These are phyloP conservation scores for Stromatinia cepivora DNA, from an alignment of 2,329 filamentous ascomycete species.

Conservation along the genomic window DNA sequence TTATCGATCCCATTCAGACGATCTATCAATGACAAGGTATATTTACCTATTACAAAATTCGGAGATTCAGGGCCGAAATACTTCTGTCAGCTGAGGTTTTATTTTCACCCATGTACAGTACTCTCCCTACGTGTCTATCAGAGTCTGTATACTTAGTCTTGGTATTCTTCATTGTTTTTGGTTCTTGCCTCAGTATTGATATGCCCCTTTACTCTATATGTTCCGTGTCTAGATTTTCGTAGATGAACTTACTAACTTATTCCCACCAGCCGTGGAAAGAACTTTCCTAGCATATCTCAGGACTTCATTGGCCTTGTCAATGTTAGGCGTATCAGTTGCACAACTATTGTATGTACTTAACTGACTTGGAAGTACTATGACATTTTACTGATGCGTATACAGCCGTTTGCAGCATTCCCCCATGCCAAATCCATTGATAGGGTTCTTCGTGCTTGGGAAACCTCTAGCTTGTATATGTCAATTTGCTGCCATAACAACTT, in stretches of 20 bases:
- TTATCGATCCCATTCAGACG: constrained; percentile 19
- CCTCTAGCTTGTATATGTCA: constrained; percentile 54
- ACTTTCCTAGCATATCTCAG: constrained; percentile 74
- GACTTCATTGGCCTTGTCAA: constrained; percentile 67
- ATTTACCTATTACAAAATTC: constrained; percentile 22
- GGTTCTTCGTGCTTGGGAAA: constrained; percentile 60
- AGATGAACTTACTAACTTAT: constrained; percentile 22
- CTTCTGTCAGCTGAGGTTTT: constrained; percentile 19
- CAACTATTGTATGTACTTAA: constrained; percentile 56
- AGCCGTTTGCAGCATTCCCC: constrained; percentile 47
- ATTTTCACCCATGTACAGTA: neutral
- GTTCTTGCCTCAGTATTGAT: constrained; percentile 2
- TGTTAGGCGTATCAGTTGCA: constrained; percentile 63
- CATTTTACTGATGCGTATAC: constrained; percentile 43
- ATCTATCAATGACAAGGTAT: constrained; percentile 3
- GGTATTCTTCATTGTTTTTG: neutral
- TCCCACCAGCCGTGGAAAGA: constrained; percentile 64
- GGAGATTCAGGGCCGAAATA: constrained; percentile 24
- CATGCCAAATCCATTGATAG: constrained; percentile 46
- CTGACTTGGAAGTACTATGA: constrained; percentile 20
- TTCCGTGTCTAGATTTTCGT: neutral
- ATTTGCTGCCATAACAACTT: constrained; percentile 43
- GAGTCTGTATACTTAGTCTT: neutral
- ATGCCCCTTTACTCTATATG: neutral
- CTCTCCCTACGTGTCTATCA: neutral